These are phyloP conservation scores for Boechera divaricarpa DNA, from an alignment of 345 rosid genomes.

Conservation along the genomic window DNA sequence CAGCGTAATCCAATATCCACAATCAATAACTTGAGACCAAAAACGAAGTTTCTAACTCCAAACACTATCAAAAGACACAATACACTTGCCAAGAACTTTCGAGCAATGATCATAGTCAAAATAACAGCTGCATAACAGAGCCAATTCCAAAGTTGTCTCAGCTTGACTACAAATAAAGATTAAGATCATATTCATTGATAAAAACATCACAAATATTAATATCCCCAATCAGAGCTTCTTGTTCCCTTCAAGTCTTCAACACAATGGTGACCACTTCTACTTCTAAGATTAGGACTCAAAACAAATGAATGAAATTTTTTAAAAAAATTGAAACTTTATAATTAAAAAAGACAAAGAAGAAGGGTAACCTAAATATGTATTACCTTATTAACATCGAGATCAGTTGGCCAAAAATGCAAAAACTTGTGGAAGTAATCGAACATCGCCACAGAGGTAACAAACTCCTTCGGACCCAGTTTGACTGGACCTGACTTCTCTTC, in stretches of 20 bases:
- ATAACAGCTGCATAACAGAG: neutral
- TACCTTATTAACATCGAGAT: slow-evolving; percentile 74
- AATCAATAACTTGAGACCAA: neutral
- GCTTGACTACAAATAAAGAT: neutral
- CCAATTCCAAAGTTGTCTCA: neutral
- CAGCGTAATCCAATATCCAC: slow-evolving; percentile 14
- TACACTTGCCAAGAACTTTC: neutral
- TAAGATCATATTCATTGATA: slow-evolving; percentile 3
- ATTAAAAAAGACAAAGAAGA: neutral
- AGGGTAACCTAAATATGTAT: neutral
- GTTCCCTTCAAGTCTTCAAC: neutral
- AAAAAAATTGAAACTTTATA: too few species aligned
- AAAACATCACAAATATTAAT: slow-evolving; percentile 7
- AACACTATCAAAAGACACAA: neutral
- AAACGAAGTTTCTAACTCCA: neutral
- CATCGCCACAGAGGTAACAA: slow-evolving; percentile 75
- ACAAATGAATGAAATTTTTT: neutral
- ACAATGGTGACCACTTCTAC: neutral
- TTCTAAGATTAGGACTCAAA: neutral
- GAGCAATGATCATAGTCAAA: neutral
- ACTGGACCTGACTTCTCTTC: slow-evolving; percentile 50
- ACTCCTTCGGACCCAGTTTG: slow-evolving; percentile 81
- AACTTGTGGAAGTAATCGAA: slow-evolving; percentile 70
- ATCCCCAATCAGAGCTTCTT: neutral
- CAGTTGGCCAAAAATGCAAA: slow-evolving; percentile 71